Evolutionary conservation across 1,139 yeast genomes (phyloP), one percentile per base, ranked within the genome.

Genomic region (Arxiozyma bovina): DNA sequence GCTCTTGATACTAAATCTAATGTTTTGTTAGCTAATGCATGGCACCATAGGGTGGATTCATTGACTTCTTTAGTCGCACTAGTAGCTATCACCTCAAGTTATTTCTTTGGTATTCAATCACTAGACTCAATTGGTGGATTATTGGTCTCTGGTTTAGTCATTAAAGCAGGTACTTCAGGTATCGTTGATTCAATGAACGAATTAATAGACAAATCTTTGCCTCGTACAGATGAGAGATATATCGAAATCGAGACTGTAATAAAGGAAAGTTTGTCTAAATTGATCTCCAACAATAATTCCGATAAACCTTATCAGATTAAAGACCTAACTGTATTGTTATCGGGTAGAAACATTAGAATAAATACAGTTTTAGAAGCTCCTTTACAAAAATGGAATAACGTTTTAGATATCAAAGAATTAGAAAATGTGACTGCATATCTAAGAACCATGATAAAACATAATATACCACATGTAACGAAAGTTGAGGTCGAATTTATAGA

Each of bases 41-140:
- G 98, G 98, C 99, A 93, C 69, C 99, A 93, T 67, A 78, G 99
- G 59, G 91, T 93, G n/a, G 99, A 93, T 68, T 86, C 96, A 1
- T 70, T 93, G 61, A 94, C 98, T 0, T 90, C 97, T 0, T 77
- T 87, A 44, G 98, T 93, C 11, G 98, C 99, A 0, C 78, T 91
- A 27, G 78, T 83, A 5, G 90, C 98, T 0, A 94, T 93, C 53
- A 81, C 95, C 0, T 85, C 94, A 1, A 96, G 96, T 38, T 84
- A 86, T 60, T 73, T 88, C 58, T 79, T 89, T 59, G 80, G 83
- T 58, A 78, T 89, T 48, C 83, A 82, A 45, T 89, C 97, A 85
- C 74, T 93, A 54, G 99, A 93, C 68, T 84, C 97, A 2, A 77
- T 89, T 53, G 99, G 98, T 56, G 99, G 98, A 0, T 70, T 91